Conservation (phyloP, 1,284 basidiomycete genomes). For the Mycena sp. region DNA sequence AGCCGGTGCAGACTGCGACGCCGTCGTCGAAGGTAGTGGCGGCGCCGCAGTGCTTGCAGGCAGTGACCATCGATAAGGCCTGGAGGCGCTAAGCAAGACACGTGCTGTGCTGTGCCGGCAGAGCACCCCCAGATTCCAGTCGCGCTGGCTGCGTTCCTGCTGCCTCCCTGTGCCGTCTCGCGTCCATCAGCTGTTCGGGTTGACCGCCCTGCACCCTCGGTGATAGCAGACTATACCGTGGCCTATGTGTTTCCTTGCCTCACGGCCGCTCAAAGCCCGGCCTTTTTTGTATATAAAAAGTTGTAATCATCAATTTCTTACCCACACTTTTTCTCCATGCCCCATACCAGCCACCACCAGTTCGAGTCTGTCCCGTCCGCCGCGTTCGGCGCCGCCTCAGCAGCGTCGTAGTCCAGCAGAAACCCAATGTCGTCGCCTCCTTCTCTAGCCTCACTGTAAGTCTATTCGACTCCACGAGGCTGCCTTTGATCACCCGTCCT, state of each 20-base stretch:
- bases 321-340: conserved; percentile 49
- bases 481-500: conserved; percentile 31
- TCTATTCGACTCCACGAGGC: conserved; percentile 34
- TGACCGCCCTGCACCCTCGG: too few species aligned
- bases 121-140: too few species aligned
- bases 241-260: too few species aligned
- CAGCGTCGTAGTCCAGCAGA: conserved; percentile 55
- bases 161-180: too few species aligned
- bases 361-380: conserved; percentile 73
- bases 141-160: too few species aligned
- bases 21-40: conserved; percentile 61
- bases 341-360: conserved; percentile 45
- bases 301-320: conserved; percentile 13
- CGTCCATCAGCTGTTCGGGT: too few species aligned
- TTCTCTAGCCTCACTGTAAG: conserved; percentile 74
- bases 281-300: too few species aligned
- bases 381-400: conserved; percentile 69
- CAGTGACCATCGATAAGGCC: conserved; percentile 12
- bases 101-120: too few species aligned
- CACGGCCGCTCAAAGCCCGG: too few species aligned
- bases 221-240: too few species aligned
- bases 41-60: conserved; percentile 53
- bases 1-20: conserved; percentile 69
- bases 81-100: too few species aligned
- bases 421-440: conserved; percentile 59